A percentile compares a stretch with the other conserved stretches of the same genome.
Conservation (phyloP, 352 stramenopile species). For the Globisporangium alternatum region DNA sequence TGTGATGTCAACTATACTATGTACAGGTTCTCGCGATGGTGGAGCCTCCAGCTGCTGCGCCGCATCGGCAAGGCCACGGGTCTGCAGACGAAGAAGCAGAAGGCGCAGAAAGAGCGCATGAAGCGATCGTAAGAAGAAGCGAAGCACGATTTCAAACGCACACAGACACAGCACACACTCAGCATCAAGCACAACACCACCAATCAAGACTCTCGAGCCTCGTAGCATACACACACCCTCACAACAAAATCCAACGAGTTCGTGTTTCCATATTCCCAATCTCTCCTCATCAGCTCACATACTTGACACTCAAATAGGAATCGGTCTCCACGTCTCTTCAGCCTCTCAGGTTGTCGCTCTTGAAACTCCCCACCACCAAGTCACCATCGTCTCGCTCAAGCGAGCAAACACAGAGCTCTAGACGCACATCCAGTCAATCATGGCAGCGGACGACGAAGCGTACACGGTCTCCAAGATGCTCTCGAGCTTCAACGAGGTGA, state of each 20-base stretch:
- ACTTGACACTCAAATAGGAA: neutral
- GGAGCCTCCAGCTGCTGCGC: constrained; percentile 77
- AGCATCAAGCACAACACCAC: neutral
- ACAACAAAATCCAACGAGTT: neutral
- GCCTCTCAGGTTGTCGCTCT: neutral
- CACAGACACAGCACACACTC: neutral
- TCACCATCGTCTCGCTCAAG: neutral
- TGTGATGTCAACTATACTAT: neutral
- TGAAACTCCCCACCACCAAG: neutral
- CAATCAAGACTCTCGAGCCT: neutral
- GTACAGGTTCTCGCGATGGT: constrained; percentile 74
- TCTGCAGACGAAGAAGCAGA: constrained; percentile 72
- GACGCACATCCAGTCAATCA: constrained; percentile 6
- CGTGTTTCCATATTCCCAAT: neutral
- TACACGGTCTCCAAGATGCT: constrained; percentile 89
- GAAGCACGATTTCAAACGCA: neutral
- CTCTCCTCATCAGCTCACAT: neutral
- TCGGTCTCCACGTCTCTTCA: neutral
- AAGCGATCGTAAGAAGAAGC: constrained; percentile 18
- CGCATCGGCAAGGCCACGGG: constrained; percentile 77
- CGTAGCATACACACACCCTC: neutral
- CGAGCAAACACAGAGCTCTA: neutral
- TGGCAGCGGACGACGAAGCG: constrained; percentile 34
- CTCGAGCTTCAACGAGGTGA: constrained; percentile 73
- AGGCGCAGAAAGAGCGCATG: constrained; percentile 22